These are phyloP conservation scores for Monosporozyma unispora DNA, from an alignment of 805 yeast species.

Conservation along the genomic window DNA sequence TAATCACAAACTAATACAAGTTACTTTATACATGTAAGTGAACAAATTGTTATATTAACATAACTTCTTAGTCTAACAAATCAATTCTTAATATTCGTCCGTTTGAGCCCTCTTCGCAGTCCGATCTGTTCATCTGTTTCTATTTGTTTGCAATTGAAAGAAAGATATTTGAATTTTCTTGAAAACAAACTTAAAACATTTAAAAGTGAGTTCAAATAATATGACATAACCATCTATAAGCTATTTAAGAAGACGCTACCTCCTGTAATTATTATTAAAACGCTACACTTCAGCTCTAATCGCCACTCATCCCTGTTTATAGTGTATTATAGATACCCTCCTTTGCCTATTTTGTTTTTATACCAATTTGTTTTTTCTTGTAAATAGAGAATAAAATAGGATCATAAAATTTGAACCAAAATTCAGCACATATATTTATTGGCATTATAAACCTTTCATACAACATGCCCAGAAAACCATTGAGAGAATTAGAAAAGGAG, in stretches of 20 bases:
- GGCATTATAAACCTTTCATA: no score
- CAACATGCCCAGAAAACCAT: constrained; percentile 20
- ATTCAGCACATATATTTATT: neutral
- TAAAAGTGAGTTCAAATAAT: neutral
- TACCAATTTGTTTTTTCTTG: neutral
- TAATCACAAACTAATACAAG: no score
- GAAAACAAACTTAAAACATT: neutral
- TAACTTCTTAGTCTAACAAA: no score
- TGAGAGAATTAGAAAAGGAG: constrained; percentile 37
- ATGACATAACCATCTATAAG: neutral
- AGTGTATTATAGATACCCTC: neutral
- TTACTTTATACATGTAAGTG: no score
- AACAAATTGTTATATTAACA: no score
- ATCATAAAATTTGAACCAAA: neutral
- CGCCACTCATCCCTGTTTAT: neutral
- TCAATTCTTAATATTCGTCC: neutral
- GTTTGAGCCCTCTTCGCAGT: neutral
- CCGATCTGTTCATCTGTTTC: neutral
- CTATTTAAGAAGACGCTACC: neutral
- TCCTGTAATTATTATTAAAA: neutral
- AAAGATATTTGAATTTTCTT: neutral
- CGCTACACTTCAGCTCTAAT: neutral
- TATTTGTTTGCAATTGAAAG: neutral
- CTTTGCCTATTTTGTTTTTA: neutral
- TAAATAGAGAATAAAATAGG: neutral